These are phyloP conservation scores for Apostasia ramifera DNA, from an alignment of 106 monocot species.

Conservation along the genomic window DNA sequence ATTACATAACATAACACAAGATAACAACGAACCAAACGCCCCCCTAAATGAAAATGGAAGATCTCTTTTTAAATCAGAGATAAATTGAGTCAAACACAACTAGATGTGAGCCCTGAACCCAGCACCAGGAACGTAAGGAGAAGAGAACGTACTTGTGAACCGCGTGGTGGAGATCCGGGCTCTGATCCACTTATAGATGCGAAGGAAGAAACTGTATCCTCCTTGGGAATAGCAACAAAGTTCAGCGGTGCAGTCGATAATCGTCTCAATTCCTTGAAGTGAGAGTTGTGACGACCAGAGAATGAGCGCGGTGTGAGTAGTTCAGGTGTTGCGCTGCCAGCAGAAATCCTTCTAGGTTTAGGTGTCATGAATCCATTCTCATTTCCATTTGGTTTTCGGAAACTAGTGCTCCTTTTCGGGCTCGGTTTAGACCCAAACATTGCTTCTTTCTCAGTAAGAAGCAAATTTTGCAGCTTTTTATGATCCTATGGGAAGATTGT, in stretches of 20 bases:
- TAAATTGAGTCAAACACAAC: no score
- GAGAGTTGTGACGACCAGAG: slow-evolving; percentile 45
- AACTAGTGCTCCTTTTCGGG: slow-evolving; percentile 43
- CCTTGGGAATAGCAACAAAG: slow-evolving; percentile 47
- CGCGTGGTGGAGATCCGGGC: slow-evolving; percentile 44
- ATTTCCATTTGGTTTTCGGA: slow-evolving; percentile 32
- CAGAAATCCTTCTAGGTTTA: slow-evolving; percentile 31
- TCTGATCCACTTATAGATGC: slow-evolving; percentile 65
- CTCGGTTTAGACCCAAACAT: slow-evolving; percentile 67
- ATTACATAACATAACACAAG: no score
- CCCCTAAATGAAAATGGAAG: no score
- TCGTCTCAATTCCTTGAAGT: slow-evolving; percentile 52
- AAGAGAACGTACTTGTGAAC: not conserved
- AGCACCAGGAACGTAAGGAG: no score
- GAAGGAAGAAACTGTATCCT: slow-evolving; percentile 59
- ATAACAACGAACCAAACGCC: no score
- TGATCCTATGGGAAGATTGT: slow-evolving; percentile 42
- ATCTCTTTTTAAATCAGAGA: no score
- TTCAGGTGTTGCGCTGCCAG: slow-evolving; percentile 51
- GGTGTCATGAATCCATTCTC: slow-evolving; percentile 53
- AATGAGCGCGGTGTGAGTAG: slow-evolving; percentile 70
- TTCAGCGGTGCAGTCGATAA: slow-evolving; percentile 52
- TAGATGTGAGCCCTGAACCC: no score
- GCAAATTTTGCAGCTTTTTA: slow-evolving; percentile 61
- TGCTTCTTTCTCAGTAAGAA: slow-evolving; percentile 70